Evolutionary conservation across 352 stramenopile genomes (phyloP).

Genomic region (Phytophthora citrophthora): DNA sequence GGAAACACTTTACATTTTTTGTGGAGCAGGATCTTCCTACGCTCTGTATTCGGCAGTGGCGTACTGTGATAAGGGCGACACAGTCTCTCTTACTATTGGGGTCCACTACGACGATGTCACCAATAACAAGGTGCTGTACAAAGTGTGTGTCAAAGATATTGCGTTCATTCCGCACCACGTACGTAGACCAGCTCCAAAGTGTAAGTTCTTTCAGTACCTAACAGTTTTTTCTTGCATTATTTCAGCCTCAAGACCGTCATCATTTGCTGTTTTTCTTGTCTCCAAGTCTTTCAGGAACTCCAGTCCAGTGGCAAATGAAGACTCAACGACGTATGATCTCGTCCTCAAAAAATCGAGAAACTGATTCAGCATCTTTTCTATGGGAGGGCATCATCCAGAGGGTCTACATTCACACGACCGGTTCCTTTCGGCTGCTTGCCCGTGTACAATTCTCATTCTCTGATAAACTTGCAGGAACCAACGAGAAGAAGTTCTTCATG

Average conservation of each 20-base stretch:
- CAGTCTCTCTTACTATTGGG: constrained; percentile 19
- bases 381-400: constrained; percentile 24
- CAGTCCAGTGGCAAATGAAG: constrained; percentile 23
- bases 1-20: too few species aligned
- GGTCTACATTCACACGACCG: constrained; percentile 31
- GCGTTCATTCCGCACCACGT: constrained; percentile 26
- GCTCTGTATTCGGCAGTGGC: constrained; percentile 22
- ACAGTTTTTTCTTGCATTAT: neutral
- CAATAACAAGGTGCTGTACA: constrained; percentile 3
- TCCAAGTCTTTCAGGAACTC: neutral
- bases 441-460: constrained; percentile 10
- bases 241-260: constrained; percentile 18
- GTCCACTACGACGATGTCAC: neutral
- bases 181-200: neutral
- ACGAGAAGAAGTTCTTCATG: neutral
- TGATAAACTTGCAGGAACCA: neutral
- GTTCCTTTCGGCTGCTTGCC: constrained; percentile 17
- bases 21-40: constrained; percentile 5
- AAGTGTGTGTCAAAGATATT: constrained; percentile 26
- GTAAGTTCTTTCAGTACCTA: too few species aligned
- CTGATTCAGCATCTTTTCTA: constrained; percentile 10
- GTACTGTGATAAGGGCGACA: constrained; percentile 27
- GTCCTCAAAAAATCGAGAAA: neutral
- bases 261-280: constrained; percentile 15
- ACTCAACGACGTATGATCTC: neutral